Percentiles rank a stretch among this genome's conserved stretches.
Evolutionary conservation across 2,329 filamentous ascomycete species (phyloP).

Genomic region (Salinomyces thailandicus): DNA sequence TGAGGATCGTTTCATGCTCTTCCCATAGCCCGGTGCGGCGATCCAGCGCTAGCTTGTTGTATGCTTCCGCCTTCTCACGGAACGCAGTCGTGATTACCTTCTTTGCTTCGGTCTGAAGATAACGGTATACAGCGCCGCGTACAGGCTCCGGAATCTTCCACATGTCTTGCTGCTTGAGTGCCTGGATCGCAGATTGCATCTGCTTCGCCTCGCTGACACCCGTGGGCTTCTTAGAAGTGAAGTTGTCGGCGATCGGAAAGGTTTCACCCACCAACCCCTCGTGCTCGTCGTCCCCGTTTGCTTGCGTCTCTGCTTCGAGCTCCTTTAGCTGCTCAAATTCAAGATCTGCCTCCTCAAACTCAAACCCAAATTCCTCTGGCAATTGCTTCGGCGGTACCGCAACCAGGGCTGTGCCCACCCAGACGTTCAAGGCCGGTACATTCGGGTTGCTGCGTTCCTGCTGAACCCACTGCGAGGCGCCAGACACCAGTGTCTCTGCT

Average conservation of each 20-base stretch:
- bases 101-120: constrained; percentile 49
- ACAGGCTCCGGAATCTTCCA: constrained; percentile 46
- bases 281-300: constrained; percentile 27
- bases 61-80: constrained; percentile 39
- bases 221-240: constrained; percentile 20
- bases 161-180: constrained; percentile 42
- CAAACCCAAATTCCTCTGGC: constrained; percentile 42
- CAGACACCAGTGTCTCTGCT: constrained; percentile 47
- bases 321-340: constrained; percentile 53
- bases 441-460: constrained; percentile 12
- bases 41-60: constrained; percentile 41
- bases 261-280: constrained; percentile 28
- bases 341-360: constrained; percentile 50
- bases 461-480: constrained; percentile 32
- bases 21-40: constrained; percentile 50
- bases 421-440: constrained; percentile 37
- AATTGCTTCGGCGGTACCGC: constrained; percentile 35
- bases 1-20: constrained; percentile 50
- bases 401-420: constrained; percentile 46
- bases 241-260: constrained; percentile 30
- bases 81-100: constrained; percentile 38
- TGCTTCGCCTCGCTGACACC: constrained; percentile 23
- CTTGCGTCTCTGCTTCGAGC: constrained; percentile 48
- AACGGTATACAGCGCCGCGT: constrained; percentile 57
- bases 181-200: constrained; percentile 21